Evolutionary conservation across 768 basidiomycete species (phyloP).

Genomic region (Pisolithus orientalis): DNA sequence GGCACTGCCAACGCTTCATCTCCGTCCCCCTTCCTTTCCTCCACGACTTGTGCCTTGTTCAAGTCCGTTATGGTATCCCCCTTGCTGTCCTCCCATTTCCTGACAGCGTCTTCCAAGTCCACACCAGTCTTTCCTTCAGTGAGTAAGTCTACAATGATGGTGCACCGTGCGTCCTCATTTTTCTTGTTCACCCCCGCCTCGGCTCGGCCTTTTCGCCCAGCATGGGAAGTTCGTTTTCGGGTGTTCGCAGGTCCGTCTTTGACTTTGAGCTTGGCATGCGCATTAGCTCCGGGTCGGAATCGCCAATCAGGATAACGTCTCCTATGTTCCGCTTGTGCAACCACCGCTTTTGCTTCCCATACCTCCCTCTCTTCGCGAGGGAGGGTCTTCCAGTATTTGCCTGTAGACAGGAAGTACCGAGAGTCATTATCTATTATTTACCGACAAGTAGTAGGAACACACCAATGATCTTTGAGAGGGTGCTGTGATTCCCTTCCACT

Average conservation of each 20-base stretch:
- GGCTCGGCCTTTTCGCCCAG: slow-evolving; percentile 23
- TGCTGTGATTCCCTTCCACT: slow-evolving; percentile 77
- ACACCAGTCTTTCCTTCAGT: slow-evolving; percentile 61
- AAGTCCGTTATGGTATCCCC: not conserved
- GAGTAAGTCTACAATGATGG: slow-evolving; percentile 61
- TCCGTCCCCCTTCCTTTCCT: slow-evolving; percentile 11
- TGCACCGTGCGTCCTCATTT: slow-evolving; percentile 47
- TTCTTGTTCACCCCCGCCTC: slow-evolving; percentile 25
- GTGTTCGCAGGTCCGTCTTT: slow-evolving; percentile 33
- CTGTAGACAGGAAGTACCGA: slow-evolving; percentile 27
- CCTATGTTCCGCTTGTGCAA: slow-evolving; percentile 70
- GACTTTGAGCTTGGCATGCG: slow-evolving; percentile 32
- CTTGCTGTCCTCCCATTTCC: slow-evolving; percentile 36
- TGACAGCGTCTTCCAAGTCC: slow-evolving; percentile 55
- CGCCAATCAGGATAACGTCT: slow-evolving; percentile 77
- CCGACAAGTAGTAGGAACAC: not conserved
- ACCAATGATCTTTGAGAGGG: slow-evolving; percentile 80
- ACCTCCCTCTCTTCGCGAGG: slow-evolving; percentile 58
- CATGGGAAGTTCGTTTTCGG: slow-evolving; percentile 24
- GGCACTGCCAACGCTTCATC: slow-evolving; percentile 19
- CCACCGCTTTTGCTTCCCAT: slow-evolving; percentile 71
- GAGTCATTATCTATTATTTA: not conserved
- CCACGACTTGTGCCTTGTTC: slow-evolving; percentile 6
- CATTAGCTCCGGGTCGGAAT: slow-evolving; percentile 60
- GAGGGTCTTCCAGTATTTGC: slow-evolving; percentile 70